Conservation (phyloP, 345 rosid species). For the Salix viminalis region DNA sequence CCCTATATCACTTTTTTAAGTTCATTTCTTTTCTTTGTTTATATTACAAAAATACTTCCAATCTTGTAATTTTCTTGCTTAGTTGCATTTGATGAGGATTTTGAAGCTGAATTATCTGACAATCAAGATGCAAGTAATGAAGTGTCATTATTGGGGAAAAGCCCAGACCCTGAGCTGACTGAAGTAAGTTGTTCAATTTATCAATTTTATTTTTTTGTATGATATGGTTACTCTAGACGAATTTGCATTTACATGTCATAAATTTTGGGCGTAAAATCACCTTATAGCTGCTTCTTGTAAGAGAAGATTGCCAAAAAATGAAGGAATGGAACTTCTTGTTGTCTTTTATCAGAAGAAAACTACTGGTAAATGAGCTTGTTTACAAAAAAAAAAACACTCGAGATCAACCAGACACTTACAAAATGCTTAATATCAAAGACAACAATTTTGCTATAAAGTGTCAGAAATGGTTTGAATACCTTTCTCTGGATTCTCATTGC, state of each 20-base stretch:
- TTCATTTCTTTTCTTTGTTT: neutral
- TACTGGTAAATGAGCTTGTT: neutral
- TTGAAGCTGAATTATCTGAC: constrained; percentile 84
- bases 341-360: neutral
- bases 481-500: no score
- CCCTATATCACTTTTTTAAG: neutral
- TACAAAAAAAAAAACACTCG: neutral
- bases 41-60: neutral
- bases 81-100: constrained; percentile 99
- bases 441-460: neutral
- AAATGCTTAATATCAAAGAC: neutral
- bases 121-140: constrained; percentile 77
- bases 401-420: neutral
- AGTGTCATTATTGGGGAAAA: constrained; percentile 63
- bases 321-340: neutral
- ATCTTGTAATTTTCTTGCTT: constrained; percentile 6
- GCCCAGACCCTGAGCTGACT: constrained; percentile 71
- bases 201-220: constrained; percentile 6
- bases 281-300: neutral
- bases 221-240: neutral
- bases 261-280: neutral
- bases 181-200: constrained; percentile 51
- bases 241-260: neutral
- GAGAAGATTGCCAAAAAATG: neutral
- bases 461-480: no score